Base-by-base conservation (phyloP, 2,329 filamentous ascomycete species). In the Fusarium decemcellulare region DNA sequence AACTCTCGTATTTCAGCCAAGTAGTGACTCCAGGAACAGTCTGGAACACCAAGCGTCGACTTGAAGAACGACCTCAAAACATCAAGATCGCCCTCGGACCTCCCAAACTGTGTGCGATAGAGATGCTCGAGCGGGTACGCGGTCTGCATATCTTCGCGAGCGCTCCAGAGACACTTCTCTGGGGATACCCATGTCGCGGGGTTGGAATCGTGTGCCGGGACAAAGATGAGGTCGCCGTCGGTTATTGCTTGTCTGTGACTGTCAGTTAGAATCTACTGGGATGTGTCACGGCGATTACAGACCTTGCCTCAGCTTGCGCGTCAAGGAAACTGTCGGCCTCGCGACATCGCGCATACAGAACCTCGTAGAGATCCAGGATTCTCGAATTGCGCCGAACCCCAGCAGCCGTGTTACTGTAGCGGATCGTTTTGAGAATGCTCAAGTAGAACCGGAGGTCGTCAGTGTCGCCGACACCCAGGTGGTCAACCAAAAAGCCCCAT, bases 401-500 rank as follows among this genome's bases (percentile, higher is more conserved):
- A 2, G 23, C 23, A 14, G 43, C 40, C 1, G 15, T 8, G 27
- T 72, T 70, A 5, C 36, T 34, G 23, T 51, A 43, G 0, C 59
- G 54, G 4, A 73, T 68, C 0, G 52, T n/a, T 12, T 30, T 51
- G 15, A 73, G 65, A 15, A 71, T 65, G 3, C 23, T 39, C 1
- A 73, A 34, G 30, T 73, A 71, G 16, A 73, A 73, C 2, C 44
- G 23, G 10, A 73, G 43, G n/a, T 71, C 57, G 18, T 73, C 68
- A n/a, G 58, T 58, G 6, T 59, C 37, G 0, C 70, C 68, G 2
- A 73, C 70, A 0, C 60, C 55, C 2, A 73, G 51, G 8, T 71
- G 36, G 2, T 73, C 68, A 4, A 73, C 65, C 39, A 72, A 15
- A n/a, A 73, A 73, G 0, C 60, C 59, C 71, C 71, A 73, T 59